These are phyloP conservation scores for Stipa capillata DNA, from an alignment of 176 grass and related monocot genomes.

Conservation along the genomic window DNA sequence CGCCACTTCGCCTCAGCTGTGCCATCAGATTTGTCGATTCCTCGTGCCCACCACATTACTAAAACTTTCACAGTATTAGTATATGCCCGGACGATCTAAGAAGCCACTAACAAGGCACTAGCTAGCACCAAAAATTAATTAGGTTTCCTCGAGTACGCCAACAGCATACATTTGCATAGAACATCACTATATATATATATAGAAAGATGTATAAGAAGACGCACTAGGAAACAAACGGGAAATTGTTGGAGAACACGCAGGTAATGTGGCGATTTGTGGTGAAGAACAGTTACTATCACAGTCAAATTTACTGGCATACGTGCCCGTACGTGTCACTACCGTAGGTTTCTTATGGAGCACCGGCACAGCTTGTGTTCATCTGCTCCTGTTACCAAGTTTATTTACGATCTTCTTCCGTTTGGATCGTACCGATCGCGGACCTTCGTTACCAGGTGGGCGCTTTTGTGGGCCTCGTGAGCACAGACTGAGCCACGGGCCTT, in stretches of 20 bases:
- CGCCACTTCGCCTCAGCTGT: too few species aligned
- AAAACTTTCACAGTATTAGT: not conserved
- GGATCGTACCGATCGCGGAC: not conserved
- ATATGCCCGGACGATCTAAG: not conserved
- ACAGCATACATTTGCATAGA: not conserved
- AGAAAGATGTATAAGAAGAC: too few species aligned
- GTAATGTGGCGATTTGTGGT: not conserved
- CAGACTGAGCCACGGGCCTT: too few species aligned
- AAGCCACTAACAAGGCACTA: not conserved
- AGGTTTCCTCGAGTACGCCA: too few species aligned
- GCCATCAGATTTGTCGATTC: not conserved
- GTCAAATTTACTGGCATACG: not conserved
- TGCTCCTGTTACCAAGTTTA: too few species aligned
- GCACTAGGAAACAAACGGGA: not conserved
- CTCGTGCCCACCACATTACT: not conserved
- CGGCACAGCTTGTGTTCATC: not conserved
- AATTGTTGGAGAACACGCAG: not conserved
- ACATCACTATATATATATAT: not conserved
- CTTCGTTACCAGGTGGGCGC: not conserved
- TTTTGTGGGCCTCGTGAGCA: too few species aligned
- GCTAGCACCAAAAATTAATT: not conserved
- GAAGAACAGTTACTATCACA: not conserved
- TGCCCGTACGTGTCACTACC: not conserved
- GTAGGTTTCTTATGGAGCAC: not conserved
- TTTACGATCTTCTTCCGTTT: not conserved